Evolutionary conservation across 495 filamentous ascomycete genomes (phyloP), one percentile per base, ranked within the genome.

Genomic region (Hypoxylon perforatum): DNA sequence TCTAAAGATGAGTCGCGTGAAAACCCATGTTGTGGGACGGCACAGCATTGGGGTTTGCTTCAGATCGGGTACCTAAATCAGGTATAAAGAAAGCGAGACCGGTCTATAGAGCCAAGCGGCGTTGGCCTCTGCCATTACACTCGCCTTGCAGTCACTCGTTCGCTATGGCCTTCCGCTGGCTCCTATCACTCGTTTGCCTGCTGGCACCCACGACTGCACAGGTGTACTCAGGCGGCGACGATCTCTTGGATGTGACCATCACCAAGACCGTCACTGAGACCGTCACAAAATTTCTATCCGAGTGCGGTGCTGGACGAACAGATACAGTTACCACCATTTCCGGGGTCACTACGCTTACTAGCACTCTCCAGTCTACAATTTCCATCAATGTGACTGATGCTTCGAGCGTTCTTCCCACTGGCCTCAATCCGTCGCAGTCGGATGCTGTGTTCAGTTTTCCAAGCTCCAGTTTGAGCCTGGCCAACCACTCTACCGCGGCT

Each of bases 261-360:
- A 69, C 66, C 8, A 57, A 61, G 56, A 69, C 55, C 45, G 51
- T 64, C 41, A 69, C 66, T 30, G 51, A 69, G 46, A 69, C 66
- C 12, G 45, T 69, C 38, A 69, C 66, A 0, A 56, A 61, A 48
- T 69, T 57, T 21, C 61, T 69, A 50, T 60, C 66, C 11, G 49
- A 69, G 44, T 69, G 66, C 15, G 51, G 56, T 41, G 11, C 45
- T 28, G 46, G 36, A 6, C 21, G 35, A 21, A 41, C 54, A 19
- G 22, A 54, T 5, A 51, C 45, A 12, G 60, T 60, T 41, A 56
- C 38, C 19, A 69, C 65, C 10, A 15, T 63, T 0, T 10, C 58
- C 15, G 59, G 60, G 25, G 63, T 60, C 10, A 63, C 42, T 9
- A 69, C 65, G 19, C 10, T 55, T 49, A 69, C 65, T 15, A 69